Conservation (phyloP, 2,329 filamentous ascomycete genomes). For the Atkinsonella hypoxylon region DNA sequence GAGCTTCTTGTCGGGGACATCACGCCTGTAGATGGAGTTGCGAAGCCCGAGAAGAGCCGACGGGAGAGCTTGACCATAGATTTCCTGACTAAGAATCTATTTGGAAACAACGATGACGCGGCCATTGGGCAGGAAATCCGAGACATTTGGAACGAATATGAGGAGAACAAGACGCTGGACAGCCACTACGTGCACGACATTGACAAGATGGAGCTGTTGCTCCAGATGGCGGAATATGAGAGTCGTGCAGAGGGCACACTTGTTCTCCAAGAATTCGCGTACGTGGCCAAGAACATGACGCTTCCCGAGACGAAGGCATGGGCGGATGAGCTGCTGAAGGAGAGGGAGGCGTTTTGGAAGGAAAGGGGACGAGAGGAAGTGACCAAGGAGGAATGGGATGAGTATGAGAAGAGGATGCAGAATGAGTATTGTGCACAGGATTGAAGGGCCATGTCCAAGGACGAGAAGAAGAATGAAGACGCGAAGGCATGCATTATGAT, state of each 20-base stretch:
- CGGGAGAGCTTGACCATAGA: constrained; percentile 87
- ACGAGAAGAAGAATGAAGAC: not conserved
- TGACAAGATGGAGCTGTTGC: constrained; percentile 88
- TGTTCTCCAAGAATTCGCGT: constrained; percentile 78
- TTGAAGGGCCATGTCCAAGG: not conserved
- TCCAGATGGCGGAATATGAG: constrained; percentile 98
- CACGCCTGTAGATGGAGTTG: constrained; percentile 77
- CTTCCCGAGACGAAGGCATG: constrained; percentile 71
- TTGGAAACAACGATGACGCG: constrained; percentile 66
- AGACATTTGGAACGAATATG: constrained; percentile 88
- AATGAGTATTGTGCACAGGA: constrained; percentile 36
- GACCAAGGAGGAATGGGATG: constrained; percentile 33
- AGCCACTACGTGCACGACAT: constrained; percentile 89
- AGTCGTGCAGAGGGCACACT: constrained; percentile 49
- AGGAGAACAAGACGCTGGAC: constrained; percentile 73
- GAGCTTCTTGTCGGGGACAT: constrained; percentile 93
- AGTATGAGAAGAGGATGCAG: constrained; percentile 30
- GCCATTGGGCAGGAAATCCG: constrained; percentile 57
- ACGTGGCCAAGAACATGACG: constrained; percentile 61
- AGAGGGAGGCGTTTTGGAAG: constrained; percentile 65
- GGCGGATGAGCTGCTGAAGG: constrained; percentile 63
- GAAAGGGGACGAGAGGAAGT: constrained; percentile 34
- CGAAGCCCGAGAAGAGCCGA: constrained; percentile 78
- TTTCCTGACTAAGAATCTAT: constrained; percentile 62
- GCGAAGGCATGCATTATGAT: not conserved